Evolutionary conservation across 306 rosid genomes (phyloP).

Genomic region (Inga oerstediana): DNA sequence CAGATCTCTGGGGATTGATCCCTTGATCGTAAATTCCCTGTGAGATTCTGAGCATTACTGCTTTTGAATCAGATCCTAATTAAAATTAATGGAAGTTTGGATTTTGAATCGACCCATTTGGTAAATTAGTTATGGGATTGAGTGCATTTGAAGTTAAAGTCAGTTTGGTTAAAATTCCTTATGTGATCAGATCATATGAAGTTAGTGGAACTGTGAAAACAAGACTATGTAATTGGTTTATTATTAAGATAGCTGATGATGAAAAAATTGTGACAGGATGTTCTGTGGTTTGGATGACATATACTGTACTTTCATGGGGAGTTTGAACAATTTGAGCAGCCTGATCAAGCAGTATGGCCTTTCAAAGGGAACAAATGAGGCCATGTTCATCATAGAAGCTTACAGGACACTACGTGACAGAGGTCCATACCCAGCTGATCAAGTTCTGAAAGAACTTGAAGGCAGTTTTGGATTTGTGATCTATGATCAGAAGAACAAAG

Average conservation of each 20-base stretch:
- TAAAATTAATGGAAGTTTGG: neutral
- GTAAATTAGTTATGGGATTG: neutral
- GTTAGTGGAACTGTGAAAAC: neutral
- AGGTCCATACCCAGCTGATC: conserved; percentile 95
- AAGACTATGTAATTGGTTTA: neutral
- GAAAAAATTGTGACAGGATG: conserved; percentile 51
- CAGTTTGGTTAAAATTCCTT: neutral
- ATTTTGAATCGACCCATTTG: neutral
- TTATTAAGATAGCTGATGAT: neutral
- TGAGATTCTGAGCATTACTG: neutral
- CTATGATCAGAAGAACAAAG: conserved; percentile 58
- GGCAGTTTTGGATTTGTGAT: conserved; percentile 85
- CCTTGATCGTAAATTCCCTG: neutral
- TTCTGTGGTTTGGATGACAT: conserved; percentile 82
- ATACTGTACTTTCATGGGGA: conserved; percentile 77
- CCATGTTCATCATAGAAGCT: conserved; percentile 75
- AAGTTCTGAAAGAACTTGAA: conserved; percentile 84
- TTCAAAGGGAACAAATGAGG: conserved; percentile 76
- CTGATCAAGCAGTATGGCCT: conserved; percentile 81
- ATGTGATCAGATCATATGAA: neutral
- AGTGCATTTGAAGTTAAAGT: neutral
- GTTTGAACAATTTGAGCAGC: conserved; percentile 62
- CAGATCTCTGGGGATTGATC: neutral
- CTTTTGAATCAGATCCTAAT: neutral
- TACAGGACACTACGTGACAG: conserved; percentile 88